Percentiles rank a stretch among this genome's conserved stretches.
phyloP scores from a whole-genome alignment of 1,284 basidiomycete genomes.

The Takashimella tepidaria region DNA sequence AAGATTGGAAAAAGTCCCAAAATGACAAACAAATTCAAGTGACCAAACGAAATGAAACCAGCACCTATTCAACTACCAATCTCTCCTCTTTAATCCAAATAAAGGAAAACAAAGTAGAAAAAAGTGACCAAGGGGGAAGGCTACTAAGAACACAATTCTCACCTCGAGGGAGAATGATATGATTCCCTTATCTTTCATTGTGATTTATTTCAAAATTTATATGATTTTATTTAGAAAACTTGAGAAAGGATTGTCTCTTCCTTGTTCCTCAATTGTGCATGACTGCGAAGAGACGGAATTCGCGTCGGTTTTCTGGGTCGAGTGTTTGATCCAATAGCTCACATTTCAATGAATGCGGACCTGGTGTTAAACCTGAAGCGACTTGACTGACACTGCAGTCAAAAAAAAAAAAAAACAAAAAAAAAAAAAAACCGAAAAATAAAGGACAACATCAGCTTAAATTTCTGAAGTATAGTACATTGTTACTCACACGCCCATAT shows the following conservation, averaged over 20 bases:
- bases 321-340: slow-evolving; percentile 27
- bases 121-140: no score
- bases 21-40: no score
- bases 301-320: slow-evolving; percentile 21
- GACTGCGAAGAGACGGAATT: slow-evolving; percentile 19
- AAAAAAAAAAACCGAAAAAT: not conserved
- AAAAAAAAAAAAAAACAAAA: not conserved
- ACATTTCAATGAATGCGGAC: slow-evolving; percentile 32
- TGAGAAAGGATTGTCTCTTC: no score
- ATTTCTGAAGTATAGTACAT: not conserved
- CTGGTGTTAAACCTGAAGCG: slow-evolving; percentile 24
- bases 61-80: no score
- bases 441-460: not conserved
- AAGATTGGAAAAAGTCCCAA: no score
- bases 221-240: not conserved
- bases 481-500: slow-evolving; percentile 35
- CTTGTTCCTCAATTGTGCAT: slow-evolving; percentile 5
- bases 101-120: no score
- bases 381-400: slow-evolving; percentile 26
- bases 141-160: no score
- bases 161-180: no score
- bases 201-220: no score
- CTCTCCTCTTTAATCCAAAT: no score
- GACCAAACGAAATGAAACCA: no score
- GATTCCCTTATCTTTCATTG: no score